phyloP scores from a whole-genome alignment of 2,329 filamentous ascomycete genomes.

The Westerdykella aurantiaca region DNA sequence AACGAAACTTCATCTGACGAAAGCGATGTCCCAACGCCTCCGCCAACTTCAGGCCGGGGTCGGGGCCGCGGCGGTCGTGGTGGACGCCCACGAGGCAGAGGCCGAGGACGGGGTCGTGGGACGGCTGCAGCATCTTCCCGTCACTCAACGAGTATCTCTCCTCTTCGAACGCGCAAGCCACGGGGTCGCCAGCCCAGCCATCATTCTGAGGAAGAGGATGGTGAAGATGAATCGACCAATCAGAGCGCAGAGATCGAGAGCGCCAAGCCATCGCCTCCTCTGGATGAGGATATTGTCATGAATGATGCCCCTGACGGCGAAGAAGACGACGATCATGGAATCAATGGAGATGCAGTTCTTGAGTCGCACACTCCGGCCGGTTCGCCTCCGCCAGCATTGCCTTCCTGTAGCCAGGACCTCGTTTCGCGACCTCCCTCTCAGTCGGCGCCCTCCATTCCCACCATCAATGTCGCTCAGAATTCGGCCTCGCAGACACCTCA shows the following conservation, averaged over 20 bases:
- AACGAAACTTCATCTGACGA: conserved; percentile 11
- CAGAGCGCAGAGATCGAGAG: conserved; percentile 23
- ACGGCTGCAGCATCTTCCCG: conserved; percentile 7
- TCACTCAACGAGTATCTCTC: conserved; percentile 19
- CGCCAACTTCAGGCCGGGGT: conserved; percentile 15
- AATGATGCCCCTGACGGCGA: conserved; percentile 1
- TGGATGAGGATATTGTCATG: conserved; percentile 14
- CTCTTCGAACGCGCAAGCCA: conserved; percentile 24
- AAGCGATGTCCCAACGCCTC: conserved; percentile 18
- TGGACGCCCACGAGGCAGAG: conserved; percentile 24
- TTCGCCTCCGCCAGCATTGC: conserved; percentile 16
- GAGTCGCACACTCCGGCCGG: conserved; percentile 11
- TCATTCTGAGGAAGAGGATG: conserved; percentile 32
- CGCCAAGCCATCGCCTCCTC: conserved; percentile 25
- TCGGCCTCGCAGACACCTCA: conserved; percentile 24
- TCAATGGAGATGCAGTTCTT: conserved; percentile 10
- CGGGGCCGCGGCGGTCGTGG: conserved; percentile 22
- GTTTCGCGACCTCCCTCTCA: conserved; percentile 6
- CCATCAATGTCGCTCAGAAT: conserved; percentile 15
- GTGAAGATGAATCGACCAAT: conserved; percentile 31
- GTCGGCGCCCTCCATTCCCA: conserved; percentile 14
- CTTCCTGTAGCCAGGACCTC: not conserved
- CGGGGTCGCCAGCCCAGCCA: conserved; percentile 29
- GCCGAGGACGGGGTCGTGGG: conserved; percentile 20
- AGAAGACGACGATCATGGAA: conserved; percentile 2